Evolutionary conservation across 2,329 filamentous ascomycete species (phyloP).

Genomic region (Chaetomium olivaceum): DNA sequence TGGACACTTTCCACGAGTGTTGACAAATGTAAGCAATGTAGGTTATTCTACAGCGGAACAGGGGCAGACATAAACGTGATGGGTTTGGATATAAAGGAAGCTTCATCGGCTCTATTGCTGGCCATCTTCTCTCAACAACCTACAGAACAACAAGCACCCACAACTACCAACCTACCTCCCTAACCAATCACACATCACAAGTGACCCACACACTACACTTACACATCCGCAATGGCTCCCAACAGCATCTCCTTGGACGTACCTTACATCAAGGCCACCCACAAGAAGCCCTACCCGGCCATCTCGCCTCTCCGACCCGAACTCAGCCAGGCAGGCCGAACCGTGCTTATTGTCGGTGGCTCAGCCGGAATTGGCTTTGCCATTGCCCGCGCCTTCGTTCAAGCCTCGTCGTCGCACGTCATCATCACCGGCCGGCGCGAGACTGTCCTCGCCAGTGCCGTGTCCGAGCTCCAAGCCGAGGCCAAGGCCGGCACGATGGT

Average conservation of each 20-base stretch:
- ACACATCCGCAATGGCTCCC: conserved; percentile 32
- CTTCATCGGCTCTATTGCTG: background rate
- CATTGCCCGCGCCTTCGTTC: conserved; percentile 58
- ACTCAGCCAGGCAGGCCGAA: conserved; percentile 47
- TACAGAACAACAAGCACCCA: background rate
- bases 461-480: conserved; percentile 21
- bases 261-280: conserved; percentile 36
- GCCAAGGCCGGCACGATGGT: conserved; percentile 35
- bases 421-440: conserved; percentile 38
- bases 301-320: conserved; percentile 42
- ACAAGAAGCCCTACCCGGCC: conserved; percentile 40
- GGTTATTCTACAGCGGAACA: background rate
- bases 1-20: background rate
- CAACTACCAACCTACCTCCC: background rate
- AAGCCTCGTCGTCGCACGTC: conserved; percentile 40
- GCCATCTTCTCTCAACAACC: background rate
- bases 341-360: conserved; percentile 67
- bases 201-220: too few species aligned
- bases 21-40: background rate
- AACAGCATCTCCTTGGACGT: conserved; percentile 27
- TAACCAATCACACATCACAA: background rate
- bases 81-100: background rate
- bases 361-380: conserved; percentile 65
- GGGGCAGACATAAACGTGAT: background rate
- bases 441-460: conserved; percentile 28